phyloP scores from a whole-genome alignment of 108 stramenopile genomes.

The Pseudonitzschia pungens region DNA sequence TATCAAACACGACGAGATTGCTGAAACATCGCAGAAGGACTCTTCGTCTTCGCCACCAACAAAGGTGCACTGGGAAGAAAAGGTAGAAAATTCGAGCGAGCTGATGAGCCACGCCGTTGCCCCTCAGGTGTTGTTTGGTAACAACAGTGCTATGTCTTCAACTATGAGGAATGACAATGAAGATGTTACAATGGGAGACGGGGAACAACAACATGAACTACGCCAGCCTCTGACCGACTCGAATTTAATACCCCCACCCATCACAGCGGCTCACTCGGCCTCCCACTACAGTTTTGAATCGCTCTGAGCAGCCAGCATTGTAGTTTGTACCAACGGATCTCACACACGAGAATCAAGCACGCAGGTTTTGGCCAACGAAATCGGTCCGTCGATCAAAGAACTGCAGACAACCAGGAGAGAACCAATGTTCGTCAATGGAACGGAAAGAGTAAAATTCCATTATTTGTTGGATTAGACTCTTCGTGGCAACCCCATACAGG shows the following conservation, averaged over 20 bases:
- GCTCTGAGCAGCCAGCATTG: background rate
- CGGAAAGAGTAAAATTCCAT: no score
- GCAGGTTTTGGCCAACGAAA: no score
- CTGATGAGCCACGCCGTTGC: slow-evolving; percentile 1
- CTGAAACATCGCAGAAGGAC: background rate
- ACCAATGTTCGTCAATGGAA: no score
- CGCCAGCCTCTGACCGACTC: background rate
- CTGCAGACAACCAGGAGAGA: no score
- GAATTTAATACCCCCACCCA: slow-evolving; percentile 6
- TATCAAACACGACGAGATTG: background rate
- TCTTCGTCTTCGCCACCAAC: background rate
- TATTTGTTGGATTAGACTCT: no score
- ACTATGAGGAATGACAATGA: background rate
- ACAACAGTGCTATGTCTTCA: background rate
- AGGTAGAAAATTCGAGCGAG: slow-evolving; percentile 9
- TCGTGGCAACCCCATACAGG: no score
- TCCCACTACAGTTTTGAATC: slow-evolving; percentile 20
- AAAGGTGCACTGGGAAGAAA: slow-evolving; percentile 21
- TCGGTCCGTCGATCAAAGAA: no score
- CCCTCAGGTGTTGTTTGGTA: background rate
- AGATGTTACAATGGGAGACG: background rate
- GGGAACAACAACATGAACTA: background rate
- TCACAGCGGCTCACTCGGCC: slow-evolving; percentile 9
- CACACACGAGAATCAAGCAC: no score
- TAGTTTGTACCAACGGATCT: no score